Base-by-base conservation (phyloP, 345 rosid species). In the Bruguiera parviflora region DNA sequence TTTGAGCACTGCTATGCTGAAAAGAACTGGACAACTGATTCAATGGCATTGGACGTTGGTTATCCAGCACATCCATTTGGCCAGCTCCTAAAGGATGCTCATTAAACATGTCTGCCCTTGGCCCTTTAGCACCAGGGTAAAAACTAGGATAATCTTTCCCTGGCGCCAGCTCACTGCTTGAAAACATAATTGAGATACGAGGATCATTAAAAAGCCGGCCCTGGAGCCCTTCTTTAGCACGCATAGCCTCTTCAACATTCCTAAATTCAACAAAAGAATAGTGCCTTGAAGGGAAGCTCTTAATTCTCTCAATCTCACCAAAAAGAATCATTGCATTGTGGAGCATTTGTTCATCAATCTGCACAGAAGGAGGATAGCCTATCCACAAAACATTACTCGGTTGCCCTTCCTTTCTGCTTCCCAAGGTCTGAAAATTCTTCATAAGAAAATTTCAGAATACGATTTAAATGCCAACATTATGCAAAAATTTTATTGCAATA, bases 311-410 rank as follows among this genome's bases (percentile, higher is more conserved):
- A 73, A 96, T 96, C 89, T 96, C 99, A 28, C 99, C 99, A 80
- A 85, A 96, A 53, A 96, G 85, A 77, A 96, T 96, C 97, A 96
- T 87, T 29, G 96, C 92, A 84, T 96, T 96, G 76, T 96, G 99
- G 66, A 96, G 90, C 97, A 86, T 89, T 73, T 88, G 92, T 71
- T 96, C 96, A 76, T 92, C 97, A 32, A 95, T 86, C 78, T 81
- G 94, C 72, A 88, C 82, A 63, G 96, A 82, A 73, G 99, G 95
- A 66, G 99, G 99, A 79, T 90, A 96, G 1, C 98, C 99, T 74
- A 96, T 77, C 96, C 96, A 88, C 75, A 96, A 75, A 70, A 90
- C 81, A 18, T 92, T 90, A 82, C 97, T 92, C 27, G 93, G 96
- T 59, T 81, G 92, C 32, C 85, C 87, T 47, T 92, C 91, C 75